Conservation (phyloP, 2,329 filamentous ascomycete genomes). For the Exserohilum rostratum region DNA sequence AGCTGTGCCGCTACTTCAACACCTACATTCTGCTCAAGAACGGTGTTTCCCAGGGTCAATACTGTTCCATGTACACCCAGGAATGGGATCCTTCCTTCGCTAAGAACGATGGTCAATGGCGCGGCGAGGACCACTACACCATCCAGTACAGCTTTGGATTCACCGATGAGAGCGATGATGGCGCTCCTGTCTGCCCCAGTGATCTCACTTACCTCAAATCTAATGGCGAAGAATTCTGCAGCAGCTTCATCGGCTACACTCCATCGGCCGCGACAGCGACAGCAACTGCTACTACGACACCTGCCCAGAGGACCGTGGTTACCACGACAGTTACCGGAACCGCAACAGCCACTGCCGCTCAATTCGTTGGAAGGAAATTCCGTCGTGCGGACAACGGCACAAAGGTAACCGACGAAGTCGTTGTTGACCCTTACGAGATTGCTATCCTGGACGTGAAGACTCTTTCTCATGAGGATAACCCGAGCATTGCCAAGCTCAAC, state of each 20-base stretch:
- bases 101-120: not conserved
- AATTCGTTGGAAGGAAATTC: too few species aligned
- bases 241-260: not conserved
- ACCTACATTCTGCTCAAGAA: slow-evolving; percentile 3
- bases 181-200: not conserved
- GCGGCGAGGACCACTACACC: not conserved
- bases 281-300: not conserved
- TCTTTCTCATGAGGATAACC: too few species aligned
- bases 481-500: too few species aligned
- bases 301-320: not conserved
- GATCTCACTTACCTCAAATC: not conserved
- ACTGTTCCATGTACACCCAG: slow-evolving; percentile 1
- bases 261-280: not conserved
- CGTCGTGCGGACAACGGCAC: not conserved
- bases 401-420: too few species aligned
- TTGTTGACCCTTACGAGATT: too few species aligned
- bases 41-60: not conserved
- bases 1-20: slow-evolving; percentile 1
- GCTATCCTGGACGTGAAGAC: too few species aligned
- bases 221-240: not conserved
- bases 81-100: not conserved
- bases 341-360: not conserved
- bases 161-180: not conserved
- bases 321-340: not conserved
- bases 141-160: not conserved